Percentiles rank a stretch among this genome's conserved stretches.
These are phyloP conservation scores for Pseudonitzschia pungens DNA, from an alignment of 108 stramenopile genomes.

Conservation along the genomic window DNA sequence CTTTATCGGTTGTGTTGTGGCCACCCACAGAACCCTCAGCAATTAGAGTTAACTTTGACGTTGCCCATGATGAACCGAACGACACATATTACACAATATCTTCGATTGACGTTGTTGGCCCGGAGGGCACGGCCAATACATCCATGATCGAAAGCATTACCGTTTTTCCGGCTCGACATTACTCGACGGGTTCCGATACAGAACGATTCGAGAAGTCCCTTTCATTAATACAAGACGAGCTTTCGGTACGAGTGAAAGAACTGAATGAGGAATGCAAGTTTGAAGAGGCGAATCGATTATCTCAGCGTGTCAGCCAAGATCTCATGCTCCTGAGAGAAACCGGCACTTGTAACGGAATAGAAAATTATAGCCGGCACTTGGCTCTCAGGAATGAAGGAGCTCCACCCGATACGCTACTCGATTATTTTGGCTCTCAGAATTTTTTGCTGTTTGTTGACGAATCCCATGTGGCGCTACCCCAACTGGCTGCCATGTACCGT, in stretches of 20 bases:
- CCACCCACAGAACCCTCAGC: slow-evolving; percentile 55
- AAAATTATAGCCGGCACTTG: slow-evolving; percentile 79
- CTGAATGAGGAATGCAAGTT: slow-evolving; percentile 35
- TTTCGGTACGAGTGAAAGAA: slow-evolving; percentile 41
- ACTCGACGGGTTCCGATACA: slow-evolving; percentile 37
- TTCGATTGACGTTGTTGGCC: background rate
- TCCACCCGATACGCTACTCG: slow-evolving; percentile 69
- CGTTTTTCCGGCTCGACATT: slow-evolving; percentile 79
- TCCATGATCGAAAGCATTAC: slow-evolving; percentile 18
- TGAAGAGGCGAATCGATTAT: slow-evolving; percentile 58
- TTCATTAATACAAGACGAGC: slow-evolving; percentile 53
- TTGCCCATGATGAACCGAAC: background rate
- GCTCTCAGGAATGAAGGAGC: slow-evolving; percentile 49
- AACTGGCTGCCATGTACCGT: slow-evolving; percentile 75
- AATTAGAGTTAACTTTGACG: slow-evolving; percentile 32
- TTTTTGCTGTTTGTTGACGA: slow-evolving; percentile 42
- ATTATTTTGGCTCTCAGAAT: slow-evolving; percentile 62
- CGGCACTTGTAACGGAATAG: slow-evolving; percentile 66
- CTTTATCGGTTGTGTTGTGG: slow-evolving; percentile 26
- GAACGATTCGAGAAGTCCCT: slow-evolving; percentile 51
- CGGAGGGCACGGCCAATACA: slow-evolving; percentile 23
- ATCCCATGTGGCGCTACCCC: slow-evolving; percentile 74
- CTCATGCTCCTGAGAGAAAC: slow-evolving; percentile 46
- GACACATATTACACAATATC: slow-evolving; percentile 2
- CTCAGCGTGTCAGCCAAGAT: slow-evolving; percentile 61